Conservation (phyloP, 495 filamentous ascomycete genomes). For the Penicillium herquei region DNA sequence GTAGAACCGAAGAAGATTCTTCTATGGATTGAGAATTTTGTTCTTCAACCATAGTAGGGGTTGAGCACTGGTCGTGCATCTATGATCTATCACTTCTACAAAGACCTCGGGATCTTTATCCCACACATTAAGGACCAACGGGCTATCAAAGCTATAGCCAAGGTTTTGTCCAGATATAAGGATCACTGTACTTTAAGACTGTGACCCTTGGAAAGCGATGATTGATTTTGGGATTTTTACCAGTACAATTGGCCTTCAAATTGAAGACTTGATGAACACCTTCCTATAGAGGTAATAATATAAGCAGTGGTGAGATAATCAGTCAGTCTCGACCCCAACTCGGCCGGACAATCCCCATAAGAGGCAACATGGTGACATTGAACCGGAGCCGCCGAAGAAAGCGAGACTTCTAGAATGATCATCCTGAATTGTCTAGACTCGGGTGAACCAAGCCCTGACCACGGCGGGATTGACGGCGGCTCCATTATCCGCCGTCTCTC, state of each 20-base stretch:
- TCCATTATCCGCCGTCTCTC: neutral
- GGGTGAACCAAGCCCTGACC: neutral
- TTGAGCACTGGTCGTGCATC: no score
- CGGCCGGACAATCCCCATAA: neutral
- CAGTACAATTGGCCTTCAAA: neutral
- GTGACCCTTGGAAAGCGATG: neutral
- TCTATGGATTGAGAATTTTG: neutral
- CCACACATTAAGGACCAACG: no score
- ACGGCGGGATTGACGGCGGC: neutral
- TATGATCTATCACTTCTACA: no score
- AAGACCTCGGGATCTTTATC: no score
- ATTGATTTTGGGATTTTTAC: neutral
- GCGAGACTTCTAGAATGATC: neutral
- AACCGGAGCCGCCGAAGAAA: no score
- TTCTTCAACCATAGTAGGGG: neutral
- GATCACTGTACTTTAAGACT: no score
- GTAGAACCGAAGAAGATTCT: neutral
- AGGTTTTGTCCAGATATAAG: no score
- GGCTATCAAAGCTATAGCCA: no score
- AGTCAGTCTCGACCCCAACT: neutral
- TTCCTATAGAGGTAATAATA: neutral
- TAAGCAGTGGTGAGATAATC: neutral
- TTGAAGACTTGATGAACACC: neutral
- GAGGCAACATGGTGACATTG: neutral
- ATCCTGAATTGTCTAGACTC: neutral